Conservation (phyloP, 2,329 filamentous ascomycete genomes). For the Talaromyces sp. region DNA sequence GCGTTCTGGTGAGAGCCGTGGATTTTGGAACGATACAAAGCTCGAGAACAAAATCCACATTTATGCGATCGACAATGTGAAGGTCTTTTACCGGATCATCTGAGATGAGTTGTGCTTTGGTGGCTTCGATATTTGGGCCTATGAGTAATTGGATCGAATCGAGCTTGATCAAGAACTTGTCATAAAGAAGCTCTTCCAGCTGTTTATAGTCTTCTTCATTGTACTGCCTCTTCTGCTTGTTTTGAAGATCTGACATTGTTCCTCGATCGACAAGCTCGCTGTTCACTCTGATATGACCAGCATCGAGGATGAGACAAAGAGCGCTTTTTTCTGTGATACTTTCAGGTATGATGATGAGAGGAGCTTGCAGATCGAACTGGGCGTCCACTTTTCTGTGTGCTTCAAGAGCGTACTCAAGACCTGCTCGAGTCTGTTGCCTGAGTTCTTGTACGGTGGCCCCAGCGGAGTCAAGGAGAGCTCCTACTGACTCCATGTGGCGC, state of each 20-base stretch:
- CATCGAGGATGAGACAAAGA: constrained; percentile 89
- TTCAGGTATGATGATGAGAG: constrained; percentile 92
- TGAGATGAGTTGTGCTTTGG: constrained; percentile 72
- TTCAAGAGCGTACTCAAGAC: constrained; percentile 90
- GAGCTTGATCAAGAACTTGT: constrained; percentile 89
- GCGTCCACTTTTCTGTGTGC: constrained; percentile 98
- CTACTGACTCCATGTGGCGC: constrained; percentile 97
- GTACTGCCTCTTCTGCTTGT: constrained; percentile 82
- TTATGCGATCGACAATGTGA: constrained; percentile 94
- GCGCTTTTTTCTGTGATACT: constrained; percentile 78
- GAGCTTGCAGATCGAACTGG: constrained; percentile 89
- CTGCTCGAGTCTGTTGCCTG: constrained; percentile 90
- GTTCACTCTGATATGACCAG: constrained; percentile 89
- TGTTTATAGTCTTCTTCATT: constrained; percentile 83
- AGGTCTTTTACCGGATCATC: constrained; percentile 66
- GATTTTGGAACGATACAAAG: constrained; percentile 95
- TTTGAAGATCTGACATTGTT: constrained; percentile 84
- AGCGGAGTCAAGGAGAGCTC: constrained; percentile 89
- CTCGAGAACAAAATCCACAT: constrained; percentile 94
- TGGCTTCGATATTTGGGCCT: constrained; percentile 85
- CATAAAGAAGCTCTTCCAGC: constrained; percentile 92
- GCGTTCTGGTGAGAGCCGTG: constrained; percentile 85
- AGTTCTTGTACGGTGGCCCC: constrained; percentile 93
- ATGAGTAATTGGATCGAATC: constrained; percentile 94
- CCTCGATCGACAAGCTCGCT: constrained; percentile 89